Conservation (phyloP, 2,329 filamentous ascomycete species). For the Keithomyces neogunnii region DNA sequence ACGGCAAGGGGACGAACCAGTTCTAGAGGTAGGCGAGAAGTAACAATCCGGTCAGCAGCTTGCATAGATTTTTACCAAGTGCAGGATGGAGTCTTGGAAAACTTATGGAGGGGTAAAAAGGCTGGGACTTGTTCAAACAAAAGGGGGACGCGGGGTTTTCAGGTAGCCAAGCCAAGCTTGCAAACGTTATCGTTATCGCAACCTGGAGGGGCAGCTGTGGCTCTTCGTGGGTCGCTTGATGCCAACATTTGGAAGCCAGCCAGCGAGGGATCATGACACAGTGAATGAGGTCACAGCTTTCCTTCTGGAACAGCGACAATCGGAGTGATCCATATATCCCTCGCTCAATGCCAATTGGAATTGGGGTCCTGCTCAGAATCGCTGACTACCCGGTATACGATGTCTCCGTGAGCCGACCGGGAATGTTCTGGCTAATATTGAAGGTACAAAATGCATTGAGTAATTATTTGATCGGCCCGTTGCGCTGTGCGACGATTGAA, state of each 20-base stretch:
- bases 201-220: slow-evolving; percentile 1
- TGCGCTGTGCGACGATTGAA: neutral
- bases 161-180: no score
- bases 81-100: no score
- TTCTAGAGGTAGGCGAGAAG: neutral
- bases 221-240: neutral
- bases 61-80: neutral
- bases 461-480: slow-evolving; percentile 9
- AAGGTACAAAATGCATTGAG: slow-evolving; percentile 1
- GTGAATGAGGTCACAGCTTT: neutral
- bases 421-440: neutral
- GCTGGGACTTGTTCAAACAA: no score
- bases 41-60: neutral
- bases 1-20: neutral
- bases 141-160: neutral
- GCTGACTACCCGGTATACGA: neutral
- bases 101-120: neutral
- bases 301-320: neutral
- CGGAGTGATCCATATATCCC: slow-evolving; percentile 1
- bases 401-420: neutral
- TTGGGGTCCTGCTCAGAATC: neutral
- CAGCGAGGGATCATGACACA: neutral
- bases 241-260: neutral
- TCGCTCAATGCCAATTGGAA: slow-evolving; percentile 6
- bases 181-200: slow-evolving; percentile 2